Percentiles rank a stretch among this genome's conserved stretches.
phyloP scores from a whole-genome alignment of 2,329 filamentous ascomycete species.

The Colletotrichum sp. region DNA sequence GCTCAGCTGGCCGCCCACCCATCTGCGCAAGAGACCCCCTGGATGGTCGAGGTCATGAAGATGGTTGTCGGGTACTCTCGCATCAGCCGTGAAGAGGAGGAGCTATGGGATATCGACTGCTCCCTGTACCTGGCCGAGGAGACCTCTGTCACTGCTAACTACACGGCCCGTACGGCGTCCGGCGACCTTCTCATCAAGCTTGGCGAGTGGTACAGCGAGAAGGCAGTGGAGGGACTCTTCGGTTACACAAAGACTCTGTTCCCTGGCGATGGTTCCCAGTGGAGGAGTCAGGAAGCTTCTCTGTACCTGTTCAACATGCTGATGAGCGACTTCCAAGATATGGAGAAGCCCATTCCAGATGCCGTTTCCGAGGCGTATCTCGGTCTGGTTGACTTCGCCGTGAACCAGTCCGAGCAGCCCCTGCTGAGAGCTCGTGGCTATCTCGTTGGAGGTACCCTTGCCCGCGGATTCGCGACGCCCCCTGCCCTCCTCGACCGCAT shows the following conservation, averaged over 20 bases:
- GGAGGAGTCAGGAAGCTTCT: slow-evolving; percentile 76
- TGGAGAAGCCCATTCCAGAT: slow-evolving; percentile 71
- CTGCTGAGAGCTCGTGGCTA: slow-evolving; percentile 88
- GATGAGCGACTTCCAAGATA: slow-evolving; percentile 81
- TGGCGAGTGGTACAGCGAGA: slow-evolving; percentile 83
- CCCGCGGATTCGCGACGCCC: slow-evolving; percentile 70
- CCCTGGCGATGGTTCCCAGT: slow-evolving; percentile 53
- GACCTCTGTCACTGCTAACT: slow-evolving; percentile 92
- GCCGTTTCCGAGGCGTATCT: slow-evolving; percentile 77
- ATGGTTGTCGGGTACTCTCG: slow-evolving; percentile 85
- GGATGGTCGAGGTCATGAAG: slow-evolving; percentile 88
- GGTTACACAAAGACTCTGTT: slow-evolving; percentile 79
- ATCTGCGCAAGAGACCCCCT: slow-evolving; percentile 69
- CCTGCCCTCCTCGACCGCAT: slow-evolving; percentile 72
- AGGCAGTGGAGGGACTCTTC: slow-evolving; percentile 79
- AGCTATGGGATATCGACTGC: slow-evolving; percentile 94
- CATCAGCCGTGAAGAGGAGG: slow-evolving; percentile 91
- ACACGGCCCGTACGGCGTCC: slow-evolving; percentile 90
- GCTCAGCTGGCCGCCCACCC: slow-evolving; percentile 71
- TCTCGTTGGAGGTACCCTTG: slow-evolving; percentile 81
- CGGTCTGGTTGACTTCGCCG: slow-evolving; percentile 79
- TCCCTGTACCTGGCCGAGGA: slow-evolving; percentile 96
- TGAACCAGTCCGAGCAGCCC: slow-evolving; percentile 71
- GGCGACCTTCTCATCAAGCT: slow-evolving; percentile 92
- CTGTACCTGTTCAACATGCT: slow-evolving; percentile 87